Evolutionary conservation across 495 filamentous ascomycete genomes (phyloP).

Genomic region (Talaromyces adpressus): DNA sequence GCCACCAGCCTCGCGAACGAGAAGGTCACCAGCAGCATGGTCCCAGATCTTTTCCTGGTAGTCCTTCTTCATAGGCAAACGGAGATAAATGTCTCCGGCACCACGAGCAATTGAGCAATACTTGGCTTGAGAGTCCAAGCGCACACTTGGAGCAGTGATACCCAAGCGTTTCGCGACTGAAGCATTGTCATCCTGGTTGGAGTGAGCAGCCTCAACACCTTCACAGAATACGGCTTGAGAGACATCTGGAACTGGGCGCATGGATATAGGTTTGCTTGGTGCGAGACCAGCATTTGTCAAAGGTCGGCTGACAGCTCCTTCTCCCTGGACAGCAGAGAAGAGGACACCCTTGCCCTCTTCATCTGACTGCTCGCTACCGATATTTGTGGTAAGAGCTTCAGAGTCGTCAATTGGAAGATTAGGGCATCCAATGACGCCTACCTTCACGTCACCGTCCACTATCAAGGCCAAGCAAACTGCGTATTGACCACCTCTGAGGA

Average conservation of each 20-base stretch:
- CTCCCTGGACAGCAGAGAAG: conserved; percentile 69
- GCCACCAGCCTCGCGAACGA: conserved; percentile 90
- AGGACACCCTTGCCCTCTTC: conserved; percentile 69
- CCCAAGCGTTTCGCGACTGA: conserved; percentile 77
- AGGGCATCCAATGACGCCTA: conserved; percentile 88
- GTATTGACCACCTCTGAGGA: conserved; percentile 95
- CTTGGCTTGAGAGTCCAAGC: conserved; percentile 97
- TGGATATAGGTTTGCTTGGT: conserved; percentile 58
- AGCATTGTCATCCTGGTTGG: conserved; percentile 76
- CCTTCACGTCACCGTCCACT: conserved; percentile 89
- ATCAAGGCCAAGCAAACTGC: conserved; percentile 90
- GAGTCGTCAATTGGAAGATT: conserved; percentile 83
- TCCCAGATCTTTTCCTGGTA: conserved; percentile 99
- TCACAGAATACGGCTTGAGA: conserved; percentile 85
- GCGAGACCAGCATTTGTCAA: conserved; percentile 52
- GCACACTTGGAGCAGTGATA: conserved; percentile 76
- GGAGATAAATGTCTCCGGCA: conserved; percentile 88
- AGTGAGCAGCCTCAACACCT: conserved; percentile 87
- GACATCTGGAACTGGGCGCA: conserved; percentile 70
- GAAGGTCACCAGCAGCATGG: conserved; percentile 92
- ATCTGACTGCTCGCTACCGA: conserved; percentile 61
- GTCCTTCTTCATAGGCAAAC: conserved; percentile 71
- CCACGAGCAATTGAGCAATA: conserved; percentile 94
- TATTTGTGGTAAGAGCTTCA: conserved; percentile 55
- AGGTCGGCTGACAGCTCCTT: conserved; percentile 71